phyloP scores from a whole-genome alignment of 1,284 basidiomycete species.

The Fomitopsis betulina region DNA sequence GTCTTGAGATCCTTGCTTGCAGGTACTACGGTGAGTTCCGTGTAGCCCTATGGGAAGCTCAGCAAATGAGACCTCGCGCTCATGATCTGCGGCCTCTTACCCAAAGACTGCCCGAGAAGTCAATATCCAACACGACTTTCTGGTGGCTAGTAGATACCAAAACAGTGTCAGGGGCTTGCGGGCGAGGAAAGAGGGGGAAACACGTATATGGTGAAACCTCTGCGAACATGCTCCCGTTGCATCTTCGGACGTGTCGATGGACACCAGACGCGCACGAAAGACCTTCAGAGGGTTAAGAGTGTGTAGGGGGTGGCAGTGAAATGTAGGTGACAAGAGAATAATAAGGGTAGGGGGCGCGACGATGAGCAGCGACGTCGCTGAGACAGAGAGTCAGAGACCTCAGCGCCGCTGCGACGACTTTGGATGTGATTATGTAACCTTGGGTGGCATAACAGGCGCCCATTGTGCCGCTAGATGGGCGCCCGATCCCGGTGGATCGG shows the following conservation, averaged over 20 bases:
- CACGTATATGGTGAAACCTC: slow-evolving; percentile 85
- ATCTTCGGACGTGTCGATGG: slow-evolving; percentile 27
- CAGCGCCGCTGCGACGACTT: neutral
- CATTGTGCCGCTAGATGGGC: neutral
- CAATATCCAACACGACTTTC: slow-evolving; percentile 87
- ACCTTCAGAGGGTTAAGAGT: too few relatives aligned
- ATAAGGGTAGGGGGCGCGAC: neutral
- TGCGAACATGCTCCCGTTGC: slow-evolving; percentile 71
- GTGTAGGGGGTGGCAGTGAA: neutral
- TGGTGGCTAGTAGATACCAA: slow-evolving; percentile 82
- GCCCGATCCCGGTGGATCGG: neutral
- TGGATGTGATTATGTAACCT: neutral
- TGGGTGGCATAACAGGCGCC: neutral
- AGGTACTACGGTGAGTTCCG: slow-evolving; percentile 85
- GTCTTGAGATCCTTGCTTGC: slow-evolving; percentile 72
- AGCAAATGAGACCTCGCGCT: slow-evolving; percentile 2
- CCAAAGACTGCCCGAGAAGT: slow-evolving; percentile 78
- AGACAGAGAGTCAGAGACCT: neutral
- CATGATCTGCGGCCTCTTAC: slow-evolving; percentile 35
- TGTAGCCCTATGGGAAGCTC: slow-evolving; percentile 65
- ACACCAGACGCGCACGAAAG: neutral
- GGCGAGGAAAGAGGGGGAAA: slow-evolving; percentile 21
- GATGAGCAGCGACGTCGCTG: slow-evolving; percentile 1
- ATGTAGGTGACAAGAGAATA: too few relatives aligned
- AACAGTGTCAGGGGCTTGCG: slow-evolving; percentile 40